Evolutionary conservation across 352 stramenopile genomes (phyloP), one percentile per base, ranked within the genome.

Genomic region (Pythium guiyangense): DNA sequence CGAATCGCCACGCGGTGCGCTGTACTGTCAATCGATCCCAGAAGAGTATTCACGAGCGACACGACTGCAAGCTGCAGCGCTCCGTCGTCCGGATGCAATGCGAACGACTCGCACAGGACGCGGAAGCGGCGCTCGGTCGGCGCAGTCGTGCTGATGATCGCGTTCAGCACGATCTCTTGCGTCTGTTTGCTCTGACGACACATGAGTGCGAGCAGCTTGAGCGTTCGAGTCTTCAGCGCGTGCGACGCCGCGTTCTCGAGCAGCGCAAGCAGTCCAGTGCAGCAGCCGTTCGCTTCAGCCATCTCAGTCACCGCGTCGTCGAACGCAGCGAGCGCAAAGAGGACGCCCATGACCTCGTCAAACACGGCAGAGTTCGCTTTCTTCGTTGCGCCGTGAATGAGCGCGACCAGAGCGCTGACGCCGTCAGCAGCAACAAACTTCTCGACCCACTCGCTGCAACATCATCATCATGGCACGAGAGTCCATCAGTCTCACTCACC

Each of bases 341-440:
- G 44, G 0, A 82, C 72, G 35, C 65, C 71, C 0, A 91, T 55
- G 0, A 78, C 70, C 50, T 91, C 74, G 0, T 59, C 69, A 14
- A 66, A 63, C 0, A 69, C 66, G 1, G 67, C 55, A 1, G 63
- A 29, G 11, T 66, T 68, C 15, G 63, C 17, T 9, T 39, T 59
- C 40, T 67, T 71, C 25, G 56, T 14, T 27, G 49, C 27, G 2
- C 54, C 59, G 52, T 75, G 58, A 4, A 88, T 62, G n/a, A 79
- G 56, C 3, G 54, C 34, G 6, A 82, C 29, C 6, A 89, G 51
- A 0, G 76, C 64, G 47, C 69, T 42, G 0, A 88, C 50, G 25
- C 81, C 81, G 2, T 74, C 59, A 25, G 70, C 69, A 6, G 57
- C 51, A 6, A 89, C 44, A 46, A 89, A 87, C 45, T 73, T 78